Evolutionary conservation across 176 grass and related monocot genomes (phyloP), one percentile per base, ranked within the genome.

Genomic region (Musa beccarii): DNA sequence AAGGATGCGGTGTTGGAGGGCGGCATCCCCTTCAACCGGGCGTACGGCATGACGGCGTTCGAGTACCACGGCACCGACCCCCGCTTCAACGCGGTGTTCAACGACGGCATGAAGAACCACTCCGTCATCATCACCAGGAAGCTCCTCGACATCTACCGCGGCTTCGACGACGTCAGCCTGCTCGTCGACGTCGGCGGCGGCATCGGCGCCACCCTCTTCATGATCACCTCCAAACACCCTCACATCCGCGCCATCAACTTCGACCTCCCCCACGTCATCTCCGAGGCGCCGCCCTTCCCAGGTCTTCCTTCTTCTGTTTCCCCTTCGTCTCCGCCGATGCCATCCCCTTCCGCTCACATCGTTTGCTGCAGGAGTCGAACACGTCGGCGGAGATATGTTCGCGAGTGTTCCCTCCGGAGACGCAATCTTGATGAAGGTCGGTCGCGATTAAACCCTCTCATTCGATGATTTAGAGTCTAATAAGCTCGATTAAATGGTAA

Each of bases 81-180:
- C 0, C 87, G 87, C 54, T 96, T 96, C 85, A 96, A 90, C 77
- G 81, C 69, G 53, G 93, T 96, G 21, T 96, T 96, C 89, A 96
- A 96, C 80, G 93, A 96, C 63, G 89, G 89, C 1, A 96, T 96
- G 93, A 96, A 92, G 87, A 92, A 96, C 63, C 87, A 90, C 82
- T 83, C 79, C 11, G 71, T 88, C 77, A 92, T 92, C 74, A 88
- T 90, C 81, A 92, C 87, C 69, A 90, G 88, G 82, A 96, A 96
- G 81, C 85, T 96, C 0, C 85, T 96, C 12, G 89, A 96, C 9
- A 64, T 86, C 78, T 96, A 92, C 87, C 55, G 55, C 1, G 93
- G 89, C 24, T 96, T 96, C 75, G 63, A 96, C 17, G 81, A 71
- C 66, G 15, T 92, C 1, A 24, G 75, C 74, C 82, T 81, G 12